Percentiles rank a stretch among this genome's conserved stretches.
phyloP scores from a whole-genome alignment of 1,284 basidiomycete species.

The Sanghuangporus baumii region DNA sequence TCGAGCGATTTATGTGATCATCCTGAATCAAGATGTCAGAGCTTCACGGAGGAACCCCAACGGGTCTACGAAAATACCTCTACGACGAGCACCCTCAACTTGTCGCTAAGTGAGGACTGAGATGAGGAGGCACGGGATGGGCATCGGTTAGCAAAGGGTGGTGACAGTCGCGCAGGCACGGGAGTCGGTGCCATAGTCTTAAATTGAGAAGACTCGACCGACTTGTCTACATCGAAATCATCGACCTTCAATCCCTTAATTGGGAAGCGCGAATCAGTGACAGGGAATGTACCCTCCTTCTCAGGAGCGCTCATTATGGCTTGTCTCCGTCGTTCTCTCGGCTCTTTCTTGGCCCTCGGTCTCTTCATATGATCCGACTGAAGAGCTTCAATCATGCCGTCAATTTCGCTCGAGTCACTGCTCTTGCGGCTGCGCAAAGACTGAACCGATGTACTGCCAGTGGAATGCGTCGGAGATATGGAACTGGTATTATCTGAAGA shows the following conservation, averaged over 20 bases:
- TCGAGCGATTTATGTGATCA: conserved; percentile 72
- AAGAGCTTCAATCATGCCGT: conserved; percentile 66
- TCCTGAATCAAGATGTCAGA: conserved; percentile 37
- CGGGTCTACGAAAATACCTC: conserved; percentile 43
- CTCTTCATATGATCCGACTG: conserved; percentile 34
- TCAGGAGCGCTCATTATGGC: neutral
- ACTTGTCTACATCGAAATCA: conserved; percentile 29
- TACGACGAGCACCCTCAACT: conserved; percentile 62
- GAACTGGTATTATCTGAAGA: conserved; percentile 16
- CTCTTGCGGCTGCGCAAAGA: conserved; percentile 15
- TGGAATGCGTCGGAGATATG: conserved; percentile 18
- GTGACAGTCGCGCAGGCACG: neutral
- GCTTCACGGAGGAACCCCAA: neutral
- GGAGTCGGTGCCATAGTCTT: conserved; percentile 9
- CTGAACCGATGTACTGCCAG: conserved; percentile 16
- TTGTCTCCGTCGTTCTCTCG: neutral
- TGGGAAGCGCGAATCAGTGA: conserved; percentile 32
- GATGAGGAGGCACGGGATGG: neutral
- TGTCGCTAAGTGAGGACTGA: conserved; percentile 18
- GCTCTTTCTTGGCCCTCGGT: neutral
- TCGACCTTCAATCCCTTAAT: conserved; percentile 40
- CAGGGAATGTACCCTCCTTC: conserved; percentile 28
- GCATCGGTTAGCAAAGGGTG: neutral
- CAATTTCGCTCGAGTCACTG: conserved; percentile 41
- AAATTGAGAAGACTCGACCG: conserved; percentile 16